Evolutionary conservation across 495 filamentous ascomycete species (phyloP).

Genomic region (Pyrenula aspistea): DNA sequence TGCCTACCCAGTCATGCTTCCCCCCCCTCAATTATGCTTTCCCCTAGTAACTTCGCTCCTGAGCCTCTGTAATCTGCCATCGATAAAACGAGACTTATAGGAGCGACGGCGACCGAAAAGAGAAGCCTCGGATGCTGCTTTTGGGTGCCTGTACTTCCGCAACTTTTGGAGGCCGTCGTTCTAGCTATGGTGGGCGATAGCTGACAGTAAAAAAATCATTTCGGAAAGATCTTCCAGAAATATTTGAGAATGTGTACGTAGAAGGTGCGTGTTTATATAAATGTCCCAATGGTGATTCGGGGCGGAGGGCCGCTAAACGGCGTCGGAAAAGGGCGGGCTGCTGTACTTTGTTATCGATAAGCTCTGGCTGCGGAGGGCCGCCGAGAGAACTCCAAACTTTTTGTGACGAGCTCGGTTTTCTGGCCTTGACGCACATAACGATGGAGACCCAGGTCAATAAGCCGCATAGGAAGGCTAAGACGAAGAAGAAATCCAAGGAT

Average conservation of each 20-base stretch:
- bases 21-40: not conserved
- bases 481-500: constrained; percentile 72
- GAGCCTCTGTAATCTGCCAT: not conserved
- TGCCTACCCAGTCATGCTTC: not conserved
- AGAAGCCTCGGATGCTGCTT: not conserved
- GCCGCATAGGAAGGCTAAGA: constrained; percentile 75
- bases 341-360: not conserved
- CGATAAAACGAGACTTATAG: not conserved
- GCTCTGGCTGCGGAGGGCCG: not conserved
- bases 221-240: not conserved
- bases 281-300: not conserved
- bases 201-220: not conserved
- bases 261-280: not conserved
- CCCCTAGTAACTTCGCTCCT: not conserved
- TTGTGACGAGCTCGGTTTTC: not conserved
- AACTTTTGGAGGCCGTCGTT: not conserved
- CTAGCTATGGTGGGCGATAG: not conserved
- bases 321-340: not conserved
- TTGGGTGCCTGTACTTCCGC: not conserved
- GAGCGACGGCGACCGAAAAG: not conserved
- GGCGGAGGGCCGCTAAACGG: not conserved
- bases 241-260: not conserved
- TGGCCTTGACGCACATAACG: constrained; percentile 4
- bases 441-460: constrained; percentile 84
- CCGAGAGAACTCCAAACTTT: not conserved